Evolutionary conservation across 1,284 basidiomycete genomes (phyloP).

Genomic region (Sporisorium graminicola): DNA sequence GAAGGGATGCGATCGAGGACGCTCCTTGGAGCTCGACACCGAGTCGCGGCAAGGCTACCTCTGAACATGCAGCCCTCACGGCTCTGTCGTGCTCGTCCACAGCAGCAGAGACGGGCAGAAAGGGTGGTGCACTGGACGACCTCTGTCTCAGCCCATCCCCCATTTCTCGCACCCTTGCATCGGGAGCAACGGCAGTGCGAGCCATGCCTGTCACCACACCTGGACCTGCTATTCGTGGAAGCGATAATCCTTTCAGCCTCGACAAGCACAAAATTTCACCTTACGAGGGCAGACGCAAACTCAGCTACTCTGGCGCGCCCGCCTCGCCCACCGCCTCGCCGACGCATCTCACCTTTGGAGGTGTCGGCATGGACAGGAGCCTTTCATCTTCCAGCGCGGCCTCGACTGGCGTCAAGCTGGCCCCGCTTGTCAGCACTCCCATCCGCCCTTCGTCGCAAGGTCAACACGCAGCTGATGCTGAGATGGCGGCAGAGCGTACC

Average conservation of each 20-base stretch:
- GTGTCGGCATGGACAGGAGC: constrained; percentile 20
- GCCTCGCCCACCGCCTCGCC: constrained; percentile 32
- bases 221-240: constrained; percentile 18
- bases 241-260: constrained; percentile 60
- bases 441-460: constrained; percentile 33
- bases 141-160: constrained; percentile 43
- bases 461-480: constrained; percentile 2
- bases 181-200: constrained; percentile 19
- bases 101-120: constrained; percentile 12
- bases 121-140: constrained; percentile 9
- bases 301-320: constrained; percentile 45
- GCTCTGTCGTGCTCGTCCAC: constrained; percentile 41
- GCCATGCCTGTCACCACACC: constrained; percentile 39
- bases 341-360: constrained; percentile 30
- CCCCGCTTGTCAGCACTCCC: constrained; percentile 48
- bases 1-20: constrained; percentile 28
- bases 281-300: constrained; percentile 37
- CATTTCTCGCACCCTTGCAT: constrained; percentile 30
- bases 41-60: constrained; percentile 21
- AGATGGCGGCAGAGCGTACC: constrained; percentile 22
- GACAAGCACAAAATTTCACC: constrained; percentile 64
- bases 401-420: constrained; percentile 33
- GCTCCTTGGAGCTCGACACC: constrained; percentile 46
- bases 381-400: constrained; percentile 16
- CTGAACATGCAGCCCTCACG: constrained; percentile 42